phyloP scores from a whole-genome alignment of 2,329 filamentous ascomycete genomes.

The Nannizziopsis barbatae region DNA sequence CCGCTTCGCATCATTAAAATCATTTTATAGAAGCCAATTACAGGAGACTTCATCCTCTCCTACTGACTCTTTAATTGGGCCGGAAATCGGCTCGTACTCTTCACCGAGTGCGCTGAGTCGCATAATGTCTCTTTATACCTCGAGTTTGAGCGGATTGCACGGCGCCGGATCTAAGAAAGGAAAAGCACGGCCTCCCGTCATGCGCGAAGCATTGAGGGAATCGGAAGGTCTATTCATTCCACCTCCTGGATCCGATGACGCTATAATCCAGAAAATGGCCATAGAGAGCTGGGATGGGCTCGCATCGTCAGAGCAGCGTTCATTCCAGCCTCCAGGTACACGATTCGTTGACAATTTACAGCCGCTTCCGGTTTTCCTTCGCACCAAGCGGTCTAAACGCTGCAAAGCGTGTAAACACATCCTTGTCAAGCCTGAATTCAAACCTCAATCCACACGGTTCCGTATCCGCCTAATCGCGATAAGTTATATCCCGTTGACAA shows the following conservation, averaged over 20 bases:
- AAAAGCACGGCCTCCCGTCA: constrained; percentile 56
- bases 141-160: constrained; percentile 45
- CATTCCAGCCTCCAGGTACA: constrained; percentile 40
- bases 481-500: constrained; percentile 75
- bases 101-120: constrained; percentile 74
- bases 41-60: constrained; percentile 48
- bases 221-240: constrained; percentile 61
- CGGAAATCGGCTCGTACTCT: constrained; percentile 42
- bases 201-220: constrained; percentile 64
- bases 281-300: constrained; percentile 54
- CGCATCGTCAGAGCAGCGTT: constrained; percentile 42
- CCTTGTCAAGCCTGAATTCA: constrained; percentile 84
- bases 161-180: constrained; percentile 46
- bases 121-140: constrained; percentile 83
- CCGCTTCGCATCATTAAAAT: constrained; percentile 59
- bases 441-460: constrained; percentile 78
- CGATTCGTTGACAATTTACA: constrained; percentile 64
- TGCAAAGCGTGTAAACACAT: constrained; percentile 90
- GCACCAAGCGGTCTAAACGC: constrained; percentile 86
- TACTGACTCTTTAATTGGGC: constrained; percentile 41
- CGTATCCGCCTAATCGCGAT: constrained; percentile 82
- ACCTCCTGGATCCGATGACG: constrained; percentile 48
- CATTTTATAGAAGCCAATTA: constrained; percentile 74
- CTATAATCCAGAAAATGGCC: constrained; percentile 50
- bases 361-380: constrained; percentile 69